A percentile compares a stretch with the other conserved stretches of the same genome.
Conservation (phyloP, 2,329 filamentous ascomycete genomes). For the Aspergillus puulaauensis region DNA sequence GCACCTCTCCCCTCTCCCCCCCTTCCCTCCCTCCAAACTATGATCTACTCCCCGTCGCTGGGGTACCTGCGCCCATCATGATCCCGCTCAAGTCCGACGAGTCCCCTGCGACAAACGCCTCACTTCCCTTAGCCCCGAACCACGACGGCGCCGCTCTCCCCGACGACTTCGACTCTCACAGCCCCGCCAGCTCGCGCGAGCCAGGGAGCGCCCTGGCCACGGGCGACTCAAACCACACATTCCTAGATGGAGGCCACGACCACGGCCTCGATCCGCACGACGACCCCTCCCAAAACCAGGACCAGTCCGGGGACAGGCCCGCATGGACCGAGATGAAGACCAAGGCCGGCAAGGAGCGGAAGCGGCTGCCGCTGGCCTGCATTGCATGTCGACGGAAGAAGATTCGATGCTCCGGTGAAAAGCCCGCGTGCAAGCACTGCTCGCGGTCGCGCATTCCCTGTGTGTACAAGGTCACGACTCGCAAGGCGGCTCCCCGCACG, state of each 20-base stretch:
- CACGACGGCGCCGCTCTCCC: constrained; percentile 27
- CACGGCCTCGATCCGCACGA: constrained; percentile 14
- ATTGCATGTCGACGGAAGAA: constrained; percentile 97
- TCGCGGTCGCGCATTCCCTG: constrained; percentile 88
- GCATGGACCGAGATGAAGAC: constrained; percentile 84
- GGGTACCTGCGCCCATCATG: constrained; percentile 41
- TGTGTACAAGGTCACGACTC: constrained; percentile 93
- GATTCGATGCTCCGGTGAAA: constrained; percentile 96
- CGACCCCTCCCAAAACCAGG: constrained; percentile 21
- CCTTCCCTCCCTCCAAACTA: constrained; percentile 25
- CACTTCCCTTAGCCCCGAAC: constrained; percentile 22
- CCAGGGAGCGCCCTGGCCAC: constrained; percentile 27
- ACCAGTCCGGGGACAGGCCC: constrained; percentile 56
- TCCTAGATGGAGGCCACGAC: constrained; percentile 21
- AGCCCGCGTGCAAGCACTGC: constrained; percentile 96
- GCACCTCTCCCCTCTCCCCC: neutral
- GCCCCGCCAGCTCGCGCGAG: constrained; percentile 37
- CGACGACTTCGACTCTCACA: constrained; percentile 37
- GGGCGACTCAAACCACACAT: constrained; percentile 21
- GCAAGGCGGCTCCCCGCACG: constrained; percentile 89
- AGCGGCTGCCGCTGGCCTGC: constrained; percentile 86
- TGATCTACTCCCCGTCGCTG: constrained; percentile 32
- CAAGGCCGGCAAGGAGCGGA: constrained; percentile 93
- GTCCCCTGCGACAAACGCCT: constrained; percentile 27
- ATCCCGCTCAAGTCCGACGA: constrained; percentile 36